Base-by-base conservation (phyloP, 148 eudicot species). In the Rhododendron vialii region DNA sequence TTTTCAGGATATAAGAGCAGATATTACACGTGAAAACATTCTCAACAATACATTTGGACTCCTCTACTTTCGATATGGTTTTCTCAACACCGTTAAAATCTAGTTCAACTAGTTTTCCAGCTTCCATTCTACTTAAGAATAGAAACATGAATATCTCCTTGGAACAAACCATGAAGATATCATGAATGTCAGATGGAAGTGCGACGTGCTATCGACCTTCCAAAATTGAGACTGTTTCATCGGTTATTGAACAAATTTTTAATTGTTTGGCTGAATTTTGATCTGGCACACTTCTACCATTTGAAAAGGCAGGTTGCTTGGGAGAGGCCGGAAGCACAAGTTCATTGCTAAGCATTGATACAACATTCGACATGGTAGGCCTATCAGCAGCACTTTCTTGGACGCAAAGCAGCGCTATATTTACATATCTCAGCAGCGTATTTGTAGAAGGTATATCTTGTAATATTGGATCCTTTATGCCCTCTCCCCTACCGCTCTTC, bases 401-500 rank as follows among this genome's bases (percentile, higher is more conserved):
- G 33, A 83, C 85, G 1, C 85, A 83, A 14, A 83, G 59, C 73
- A 83, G 78, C 6, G 61, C 85, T 10, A 83, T 69, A 2, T 83
- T 83, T n/a, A 83, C 11, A 45, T 69, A 83, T 26, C 78, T 47
- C 63, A 69, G 28, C 78, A 83, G 12, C 50, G 33, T 28, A 83
- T 17, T 14, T 43, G 33, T 51, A 14, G 78, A 45, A 69, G 78
- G 26, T 12, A 35, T 9, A 14, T 45, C 80, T 76, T 67, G 74
- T 67, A 67, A 26, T 28, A 67, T 9, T 26, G 74, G 74, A 26
- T 67, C 74, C 74, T 67, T 67, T 26, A 67, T 67, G 35, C 5
- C 74, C 74, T 67, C 17, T 26, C 74, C 74, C 74, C 74, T 67
- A 0, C 74, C 35, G 2, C 33, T 67, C 15, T 67, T 26, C 74